Evolutionary conservation across 257 asterid species (phyloP).

Genomic region (Solanum paucissectum): DNA sequence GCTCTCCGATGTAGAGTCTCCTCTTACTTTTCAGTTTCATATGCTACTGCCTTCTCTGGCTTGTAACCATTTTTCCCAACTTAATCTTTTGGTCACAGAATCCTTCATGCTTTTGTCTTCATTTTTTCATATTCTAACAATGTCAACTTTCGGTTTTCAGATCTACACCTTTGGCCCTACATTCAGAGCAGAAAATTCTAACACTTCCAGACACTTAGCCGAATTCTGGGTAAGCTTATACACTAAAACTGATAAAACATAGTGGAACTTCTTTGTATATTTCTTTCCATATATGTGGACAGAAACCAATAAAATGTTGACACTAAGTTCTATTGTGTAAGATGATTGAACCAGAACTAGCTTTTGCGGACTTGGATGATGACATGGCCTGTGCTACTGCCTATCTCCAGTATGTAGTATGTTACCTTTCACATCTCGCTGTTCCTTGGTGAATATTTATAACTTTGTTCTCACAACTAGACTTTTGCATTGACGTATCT

Average conservation of each 20-base stretch:
- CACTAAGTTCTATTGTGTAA: conserved; percentile 21
- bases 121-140: not conserved
- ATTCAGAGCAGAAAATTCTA: conserved; percentile 95
- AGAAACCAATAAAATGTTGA: conserved; percentile 5
- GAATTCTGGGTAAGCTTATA: conserved; percentile 73
- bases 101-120: not conserved
- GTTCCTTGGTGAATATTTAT: conserved; percentile 6
- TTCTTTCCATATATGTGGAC: not conserved
- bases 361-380: conserved; percentile 95
- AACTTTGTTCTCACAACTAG: not conserved
- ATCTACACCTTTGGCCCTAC: conserved; percentile 99
- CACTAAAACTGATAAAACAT: not conserved
- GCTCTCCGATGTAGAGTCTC: conserved; percentile 65
- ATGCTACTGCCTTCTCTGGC: not conserved
- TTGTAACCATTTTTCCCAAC: not conserved
- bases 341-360: conserved; percentile 99
- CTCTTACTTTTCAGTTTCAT: not conserved
- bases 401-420: conserved; percentile 99
- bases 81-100: not conserved
- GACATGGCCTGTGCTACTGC: conserved; percentile 99
- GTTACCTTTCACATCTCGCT: conserved; percentile 52
- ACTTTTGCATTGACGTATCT: conserved; percentile 4
- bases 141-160: conserved; percentile 28
- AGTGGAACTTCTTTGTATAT: not conserved
- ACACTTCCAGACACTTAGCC: conserved; percentile 93